Conservation (phyloP, 2,329 filamentous ascomycete genomes). For the Monilinia laxa region DNA sequence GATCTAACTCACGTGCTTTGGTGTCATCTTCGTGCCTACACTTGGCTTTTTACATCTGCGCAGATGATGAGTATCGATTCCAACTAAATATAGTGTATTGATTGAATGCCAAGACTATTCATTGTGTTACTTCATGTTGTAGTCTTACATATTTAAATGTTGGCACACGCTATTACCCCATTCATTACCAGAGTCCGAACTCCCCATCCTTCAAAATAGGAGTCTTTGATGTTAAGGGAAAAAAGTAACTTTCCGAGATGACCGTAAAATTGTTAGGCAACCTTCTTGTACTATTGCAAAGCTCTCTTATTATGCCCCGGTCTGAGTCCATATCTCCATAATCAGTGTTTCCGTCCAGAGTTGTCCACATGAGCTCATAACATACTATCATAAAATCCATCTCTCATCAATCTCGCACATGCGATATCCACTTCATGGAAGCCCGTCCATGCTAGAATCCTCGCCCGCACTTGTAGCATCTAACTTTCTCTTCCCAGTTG, state of each 20-base stretch:
- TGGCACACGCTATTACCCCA: neutral
- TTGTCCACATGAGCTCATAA: neutral
- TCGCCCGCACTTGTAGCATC: conserved; percentile 14
- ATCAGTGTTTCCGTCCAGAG: neutral
- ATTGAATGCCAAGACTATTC: neutral
- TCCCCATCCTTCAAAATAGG: neutral
- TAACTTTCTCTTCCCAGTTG: conserved; percentile 46
- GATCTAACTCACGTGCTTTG: conserved; percentile 18
- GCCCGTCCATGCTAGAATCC: conserved; percentile 22
- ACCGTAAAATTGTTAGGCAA: neutral
- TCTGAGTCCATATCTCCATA: neutral
- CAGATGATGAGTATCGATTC: neutral
- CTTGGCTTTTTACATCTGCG: neutral
- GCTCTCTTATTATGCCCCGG: neutral
- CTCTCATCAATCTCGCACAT: neutral
- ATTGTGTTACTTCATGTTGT: conserved; percentile 10
- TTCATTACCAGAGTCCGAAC: neutral
- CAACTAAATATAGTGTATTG: neutral
- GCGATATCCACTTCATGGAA: neutral
- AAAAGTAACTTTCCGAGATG: neutral
- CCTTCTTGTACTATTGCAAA: neutral
- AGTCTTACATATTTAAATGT: conserved; percentile 7
- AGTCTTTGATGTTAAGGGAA: neutral
- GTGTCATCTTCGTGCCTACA: conserved; percentile 3
- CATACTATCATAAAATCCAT: neutral